Evolutionary conservation across 176 grass and related monocot species (phyloP), one percentile per base, ranked within the genome.

Genomic region (Musa schizocarpa): DNA sequence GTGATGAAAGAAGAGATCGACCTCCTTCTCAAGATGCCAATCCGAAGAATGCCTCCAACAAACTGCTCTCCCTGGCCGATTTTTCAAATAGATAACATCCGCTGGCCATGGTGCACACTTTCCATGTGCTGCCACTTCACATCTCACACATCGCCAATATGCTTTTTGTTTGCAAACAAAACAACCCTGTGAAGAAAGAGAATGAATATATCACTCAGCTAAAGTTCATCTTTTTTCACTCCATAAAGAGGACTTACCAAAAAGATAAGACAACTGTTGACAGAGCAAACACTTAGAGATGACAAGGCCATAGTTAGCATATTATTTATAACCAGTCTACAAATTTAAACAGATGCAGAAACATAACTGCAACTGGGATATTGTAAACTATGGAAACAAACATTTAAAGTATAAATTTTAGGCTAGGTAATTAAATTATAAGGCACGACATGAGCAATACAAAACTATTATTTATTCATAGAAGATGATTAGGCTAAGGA

Each of bases 161-260:
- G 53, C 65, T 79, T 79, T 79, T 19, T 79, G 77, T 69, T 79
- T 79, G 54, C 77, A 79, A 79, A 79, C 27, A 25, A 79, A 79
- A 70, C 77, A 79, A 70, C 65, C 26, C 77, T 79, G 77, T 50
- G 14, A 26, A 25, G 49, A 70, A 24, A 57, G 57, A 53, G 22
- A 4, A 24, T 50, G 19, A 19, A 26, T 9, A 8, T 8, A 43
- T 43, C 34, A 48, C 29, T 20, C 63, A 11, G 17, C 43, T 61
- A 34, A 12, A 21, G 16, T 17, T 11, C 22, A 19, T n/a, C 19
- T 2, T 26, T 55, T 26, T 73, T 43, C 34, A 43, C 34, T 43
- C 34, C 51, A 52, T 9, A 73, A 13, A 21, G n/a, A 26, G 11
- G 13, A 69, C 10, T 43, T 43, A 43, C 34, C 34, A 43, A 43